Evolutionary conservation across 176 grass and related monocot genomes (phyloP), one percentile per base, ranked within the genome.

Genomic region (Elaeis guineensis): DNA sequence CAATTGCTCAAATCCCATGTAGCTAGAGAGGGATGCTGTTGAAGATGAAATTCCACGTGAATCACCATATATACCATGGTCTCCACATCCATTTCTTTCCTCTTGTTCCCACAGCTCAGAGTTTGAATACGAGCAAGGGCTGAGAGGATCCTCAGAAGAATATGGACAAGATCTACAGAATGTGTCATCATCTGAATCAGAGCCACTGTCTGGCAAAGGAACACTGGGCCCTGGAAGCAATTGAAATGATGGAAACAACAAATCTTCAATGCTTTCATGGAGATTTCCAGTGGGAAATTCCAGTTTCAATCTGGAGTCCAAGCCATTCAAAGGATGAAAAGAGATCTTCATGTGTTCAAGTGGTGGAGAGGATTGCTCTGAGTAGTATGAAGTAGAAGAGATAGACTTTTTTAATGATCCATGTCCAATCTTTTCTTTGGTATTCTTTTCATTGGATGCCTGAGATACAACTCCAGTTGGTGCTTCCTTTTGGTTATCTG

Each of bases 151-250:
- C 26, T 92, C 86, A 54, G 94, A 92, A 67, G 94, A 89, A 79
- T 93, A 98, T 26, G 79, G 83, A 71, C 83, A 98, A 7, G 94
- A 98, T 69, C 76, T 82, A 74, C 94, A 78, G 61, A 98, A 98
- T n/a, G 94, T 98, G 57, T 89, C 94, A 81, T 86, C 93, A 76
- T 98, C 94, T 17, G 88, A 98, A 61, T 98, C 94, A 39, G 88
- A 92, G 54, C 73, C 85, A 76, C 67, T 86, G 57, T 77, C 74
- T 61, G 57, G 73, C 51, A 69, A 76, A 21, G 58, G 81, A 76
- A 74, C 17, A 73, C 71, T 69, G 39, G 67, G 32, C 26, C 64
- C 79, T 52, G 73, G 82, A 70, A 83, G 75, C 57, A 98, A 85
- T 64, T 92, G 79, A 80, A 98, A 85, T 64, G 85, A 75, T 9